Evolutionary conservation across 148 eudicot species (phyloP), one percentile per base, ranked within the genome.

Genomic region (Rhododendron simsii): DNA sequence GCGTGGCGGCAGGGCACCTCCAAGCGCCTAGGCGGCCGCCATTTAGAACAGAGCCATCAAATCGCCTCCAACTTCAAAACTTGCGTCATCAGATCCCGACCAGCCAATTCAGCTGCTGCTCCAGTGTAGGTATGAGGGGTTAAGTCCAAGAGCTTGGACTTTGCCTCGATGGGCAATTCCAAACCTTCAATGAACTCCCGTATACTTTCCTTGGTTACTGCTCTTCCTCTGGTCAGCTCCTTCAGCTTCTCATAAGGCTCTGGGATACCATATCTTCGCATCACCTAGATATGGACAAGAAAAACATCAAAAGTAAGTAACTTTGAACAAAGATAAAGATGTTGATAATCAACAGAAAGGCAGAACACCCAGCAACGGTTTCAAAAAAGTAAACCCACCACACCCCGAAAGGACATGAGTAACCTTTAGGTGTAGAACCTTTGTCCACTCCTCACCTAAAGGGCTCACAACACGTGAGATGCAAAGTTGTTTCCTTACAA

Each of bases 211-310:
- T 87, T 89, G 47, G 92, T 96, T 11, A 96, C 95, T 37, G 93
- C 91, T 90, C 90, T 92, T 86, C 98, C 99, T 86, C 99, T 90
- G 2, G 99, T 96, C 73, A 96, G 92, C 87, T 94, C 98, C 91
- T 95, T 96, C 26, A 96, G 87, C 81, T 96, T 96, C 87, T 95
- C 99, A 63, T 96, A 96, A 55, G 99, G 99, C 91, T 96, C 99
- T 26, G 98, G 98, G 86, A 96, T 92, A 71, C 93, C 96, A 75
- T 96, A 96, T 90, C 99, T 92, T 88, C 99, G 91, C 99, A 96
- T 96, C 65, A 96, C 99, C 99, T 96, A 69, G 16, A 78, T 28
- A 81, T 11, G 50, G 30, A 78, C 30, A 84, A 74, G 12, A 76
- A 74, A 15, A 44, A 6, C 26, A 35, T 18, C 67, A 21, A 12